Conservation (phyloP, 2,329 filamentous ascomycete genomes). For the Diaporthe amygdali region DNA sequence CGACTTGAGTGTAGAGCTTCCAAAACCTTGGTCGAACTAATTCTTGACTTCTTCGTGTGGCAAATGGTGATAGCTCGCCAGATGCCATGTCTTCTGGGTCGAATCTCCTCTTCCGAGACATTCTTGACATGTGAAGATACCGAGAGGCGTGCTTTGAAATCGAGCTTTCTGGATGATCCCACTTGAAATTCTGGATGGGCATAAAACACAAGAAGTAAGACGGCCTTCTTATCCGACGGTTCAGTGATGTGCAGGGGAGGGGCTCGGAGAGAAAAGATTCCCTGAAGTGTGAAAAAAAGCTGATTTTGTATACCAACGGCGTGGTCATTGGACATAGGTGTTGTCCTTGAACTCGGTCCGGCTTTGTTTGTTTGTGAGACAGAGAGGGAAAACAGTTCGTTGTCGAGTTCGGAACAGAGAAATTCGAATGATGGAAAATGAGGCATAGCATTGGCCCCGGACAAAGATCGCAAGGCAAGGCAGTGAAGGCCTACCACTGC, state of each 20-base stretch:
- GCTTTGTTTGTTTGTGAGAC: background rate
- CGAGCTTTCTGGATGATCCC: background rate
- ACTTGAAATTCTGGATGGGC: background rate
- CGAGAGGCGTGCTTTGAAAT: background rate
- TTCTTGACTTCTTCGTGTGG: background rate
- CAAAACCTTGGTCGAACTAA: conserved; percentile 10
- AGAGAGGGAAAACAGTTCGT: too few species aligned
- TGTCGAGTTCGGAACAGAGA: background rate
- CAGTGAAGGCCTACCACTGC: too few species aligned
- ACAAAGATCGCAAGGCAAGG: too few species aligned
- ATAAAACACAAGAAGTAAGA: too few species aligned
- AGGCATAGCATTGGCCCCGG: background rate
- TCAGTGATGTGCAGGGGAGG: too few species aligned
- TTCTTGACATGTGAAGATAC: background rate
- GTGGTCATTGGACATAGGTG: background rate
- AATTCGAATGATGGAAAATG: background rate
- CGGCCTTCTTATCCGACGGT: background rate
- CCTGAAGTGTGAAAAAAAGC: too few species aligned
- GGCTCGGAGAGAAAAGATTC: too few species aligned
- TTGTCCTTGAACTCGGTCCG: too few species aligned
- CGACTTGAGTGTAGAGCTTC: background rate
- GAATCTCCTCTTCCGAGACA: background rate
- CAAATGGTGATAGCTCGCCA: too few species aligned
- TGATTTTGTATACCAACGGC: background rate
- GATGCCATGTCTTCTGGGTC: background rate